Base-by-base conservation (phyloP, 73 alveolate genomes). In the Paramecium tetraurelia region DNA sequence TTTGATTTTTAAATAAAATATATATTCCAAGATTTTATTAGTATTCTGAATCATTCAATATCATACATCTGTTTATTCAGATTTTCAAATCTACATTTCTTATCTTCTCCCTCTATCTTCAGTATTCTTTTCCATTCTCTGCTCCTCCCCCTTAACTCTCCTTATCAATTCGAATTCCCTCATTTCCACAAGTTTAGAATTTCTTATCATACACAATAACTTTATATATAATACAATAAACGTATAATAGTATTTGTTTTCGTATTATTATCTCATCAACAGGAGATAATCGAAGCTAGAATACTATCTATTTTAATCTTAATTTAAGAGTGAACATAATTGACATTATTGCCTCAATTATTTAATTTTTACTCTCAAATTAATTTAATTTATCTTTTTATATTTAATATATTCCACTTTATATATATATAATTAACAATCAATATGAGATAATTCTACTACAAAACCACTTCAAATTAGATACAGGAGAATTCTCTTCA, bases 221-320 rank as follows among this genome's bases (percentile, higher is more conserved):
- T 63, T 63, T 63, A 27, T 33, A 12, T 63, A 63, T 63, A 31
- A 11, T 63, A 31, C 41, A 63, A 63, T 31, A 31, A 63, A 31
- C 50, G 21, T 63, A 63, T 63, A 27, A 63, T 63, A 63, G 84
- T 63, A 63, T 63, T 63, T 63, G 84, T 63, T 63, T 63, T 63
- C 84, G 50, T 27, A 63, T 63, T 33, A 27, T 63, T 63, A 63
- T 63, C 84, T 63, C 84, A 63, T 63, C 2, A 63, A 63, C 10
- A 63, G 84, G 84, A 63, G 84, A 63, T 63, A 33, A 33, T 31
- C 46, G 84, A 63, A 63, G 84, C 84, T 63, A 63, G 84, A 63
- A 63, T 63, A 63, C 84, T 63, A 63, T 63, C 41, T 11, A 33
- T 27, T 27, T 27, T 63, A 53, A 31, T 63, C 24, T 63, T 27